Conservation (phyloP, 768 basidiomycete species). For the Boletus rubroflammeus region DNA sequence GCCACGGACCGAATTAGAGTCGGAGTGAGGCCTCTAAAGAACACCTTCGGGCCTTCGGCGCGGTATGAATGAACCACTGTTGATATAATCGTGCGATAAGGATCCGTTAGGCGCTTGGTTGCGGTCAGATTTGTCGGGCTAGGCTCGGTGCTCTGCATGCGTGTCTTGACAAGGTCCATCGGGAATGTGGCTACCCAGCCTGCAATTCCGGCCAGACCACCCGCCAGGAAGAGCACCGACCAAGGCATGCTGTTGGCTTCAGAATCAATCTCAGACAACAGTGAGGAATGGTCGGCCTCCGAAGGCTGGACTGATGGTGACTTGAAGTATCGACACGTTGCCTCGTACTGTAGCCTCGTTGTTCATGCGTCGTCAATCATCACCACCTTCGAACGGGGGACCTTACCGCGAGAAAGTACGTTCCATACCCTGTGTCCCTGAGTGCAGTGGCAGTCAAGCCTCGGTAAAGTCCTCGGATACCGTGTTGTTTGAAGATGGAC, state of each 20-base stretch:
- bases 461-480: conserved; percentile 69
- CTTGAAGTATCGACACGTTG: conserved; percentile 50
- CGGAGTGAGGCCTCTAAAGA: conserved; percentile 73
- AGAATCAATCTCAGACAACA: conserved; percentile 41
- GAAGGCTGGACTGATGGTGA: conserved; percentile 7
- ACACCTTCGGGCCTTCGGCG: conserved; percentile 62
- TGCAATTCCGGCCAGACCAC: conserved; percentile 70
- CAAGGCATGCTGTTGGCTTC: conserved; percentile 40
- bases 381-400: neutral
- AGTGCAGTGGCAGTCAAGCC: conserved; percentile 71
- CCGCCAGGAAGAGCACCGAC: conserved; percentile 64
- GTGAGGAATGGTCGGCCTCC: conserved; percentile 30
- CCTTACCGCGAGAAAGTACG: conserved; percentile 78
- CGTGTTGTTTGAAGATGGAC: conserved; percentile 51
- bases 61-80: conserved; percentile 60
- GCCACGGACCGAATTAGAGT: conserved; percentile 66
- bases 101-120: conserved; percentile 32
- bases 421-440: conserved; percentile 79
- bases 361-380: conserved; percentile 2
- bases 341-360: conserved; percentile 51
- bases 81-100: conserved; percentile 56
- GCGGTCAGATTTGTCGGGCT: neutral
- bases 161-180: conserved; percentile 86
- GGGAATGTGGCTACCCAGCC: conserved; percentile 86
- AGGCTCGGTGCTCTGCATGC: conserved; percentile 59